These are phyloP conservation scores for Colletotrichum echinochloae DNA, from an alignment of 2,329 filamentous ascomycete species.

Conservation along the genomic window DNA sequence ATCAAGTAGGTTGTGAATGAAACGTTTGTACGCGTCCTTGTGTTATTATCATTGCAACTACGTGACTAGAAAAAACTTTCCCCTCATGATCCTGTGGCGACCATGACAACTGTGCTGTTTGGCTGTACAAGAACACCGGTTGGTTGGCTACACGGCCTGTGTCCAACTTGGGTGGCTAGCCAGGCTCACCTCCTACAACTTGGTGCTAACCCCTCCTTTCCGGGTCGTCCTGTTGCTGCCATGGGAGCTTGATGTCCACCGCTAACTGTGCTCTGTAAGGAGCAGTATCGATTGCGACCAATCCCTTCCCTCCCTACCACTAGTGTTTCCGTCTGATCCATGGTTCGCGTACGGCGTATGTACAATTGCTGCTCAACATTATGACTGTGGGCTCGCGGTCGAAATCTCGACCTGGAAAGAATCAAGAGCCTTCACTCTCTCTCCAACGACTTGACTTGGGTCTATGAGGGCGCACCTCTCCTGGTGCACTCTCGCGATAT, in stretches of 20 bases:
- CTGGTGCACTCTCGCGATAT: neutral
- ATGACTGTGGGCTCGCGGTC: neutral
- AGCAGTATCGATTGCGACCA: slow-evolving; percentile 23
- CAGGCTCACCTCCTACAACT: slow-evolving; percentile 16
- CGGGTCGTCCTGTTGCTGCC: slow-evolving; percentile 6
- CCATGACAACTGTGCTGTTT: neutral
- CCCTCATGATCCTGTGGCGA: neutral
- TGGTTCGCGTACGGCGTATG: slow-evolving; percentile 21
- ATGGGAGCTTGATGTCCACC: slow-evolving; percentile 11
- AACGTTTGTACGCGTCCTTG: slow-evolving; percentile 18
- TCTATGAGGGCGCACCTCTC: neutral
- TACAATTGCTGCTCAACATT: slow-evolving; percentile 30
- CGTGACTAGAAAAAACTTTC: slow-evolving; percentile 2
- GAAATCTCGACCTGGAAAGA: neutral
- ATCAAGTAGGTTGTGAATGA: neutral
- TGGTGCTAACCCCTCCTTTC: slow-evolving; percentile 8
- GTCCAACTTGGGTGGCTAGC: neutral
- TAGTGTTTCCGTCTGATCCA: slow-evolving; percentile 3
- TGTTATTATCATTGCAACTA: slow-evolving; percentile 20
- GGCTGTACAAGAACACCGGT: slow-evolving; percentile 5
- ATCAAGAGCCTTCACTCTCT: neutral
- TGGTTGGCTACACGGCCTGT: slow-evolving; percentile 13
- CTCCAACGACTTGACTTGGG: slow-evolving; percentile 2
- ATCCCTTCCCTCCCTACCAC: slow-evolving; percentile 1
- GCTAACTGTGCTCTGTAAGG: neutral